Evolutionary conservation across 352 stramenopile species (phyloP).

Genomic region (Blastocystis sp.): DNA sequence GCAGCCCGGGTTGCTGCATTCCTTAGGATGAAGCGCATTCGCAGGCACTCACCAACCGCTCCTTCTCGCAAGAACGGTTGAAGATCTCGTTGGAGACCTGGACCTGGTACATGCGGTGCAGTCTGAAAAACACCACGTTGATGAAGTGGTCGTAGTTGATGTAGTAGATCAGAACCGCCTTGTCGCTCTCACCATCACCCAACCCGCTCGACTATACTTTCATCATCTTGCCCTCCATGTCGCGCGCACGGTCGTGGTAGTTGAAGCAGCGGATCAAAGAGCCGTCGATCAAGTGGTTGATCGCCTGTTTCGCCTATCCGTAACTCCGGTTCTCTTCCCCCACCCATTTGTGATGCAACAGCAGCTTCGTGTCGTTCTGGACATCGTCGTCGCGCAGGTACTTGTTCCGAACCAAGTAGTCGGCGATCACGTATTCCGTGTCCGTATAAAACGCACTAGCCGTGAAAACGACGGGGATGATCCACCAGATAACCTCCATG

Average conservation of each 20-base stretch:
- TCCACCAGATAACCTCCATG: slow-evolving; percentile 40
- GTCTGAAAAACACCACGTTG: slow-evolving; percentile 35
- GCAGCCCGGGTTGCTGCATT: slow-evolving; percentile 30
- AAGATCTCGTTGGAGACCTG: slow-evolving; percentile 57
- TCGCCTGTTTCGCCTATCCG: slow-evolving; percentile 22
- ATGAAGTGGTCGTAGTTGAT: slow-evolving; percentile 59
- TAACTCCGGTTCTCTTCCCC: neutral
- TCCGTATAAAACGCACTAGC: slow-evolving; percentile 59
- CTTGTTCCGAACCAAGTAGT: slow-evolving; percentile 31
- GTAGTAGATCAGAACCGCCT: slow-evolving; percentile 9
- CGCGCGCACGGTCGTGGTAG: slow-evolving; percentile 8
- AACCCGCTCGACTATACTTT: neutral
- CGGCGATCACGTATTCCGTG: slow-evolving; percentile 54
- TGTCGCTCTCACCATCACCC: neutral
- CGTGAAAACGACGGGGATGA: neutral
- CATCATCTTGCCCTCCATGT: neutral
- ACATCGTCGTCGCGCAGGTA: slow-evolving; percentile 67
- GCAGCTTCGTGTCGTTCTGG: slow-evolving; percentile 3
- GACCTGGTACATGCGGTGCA: slow-evolving; percentile 57
- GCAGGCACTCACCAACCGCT: slow-evolving; percentile 16
- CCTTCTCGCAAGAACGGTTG: neutral
- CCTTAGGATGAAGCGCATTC: neutral
- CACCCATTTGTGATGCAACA: slow-evolving; percentile 46
- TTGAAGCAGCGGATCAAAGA: slow-evolving; percentile 16
- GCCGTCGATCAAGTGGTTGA: slow-evolving; percentile 25